Evolutionary conservation across 306 rosid species (phyloP).

Genomic region (Cicer bijugum): DNA sequence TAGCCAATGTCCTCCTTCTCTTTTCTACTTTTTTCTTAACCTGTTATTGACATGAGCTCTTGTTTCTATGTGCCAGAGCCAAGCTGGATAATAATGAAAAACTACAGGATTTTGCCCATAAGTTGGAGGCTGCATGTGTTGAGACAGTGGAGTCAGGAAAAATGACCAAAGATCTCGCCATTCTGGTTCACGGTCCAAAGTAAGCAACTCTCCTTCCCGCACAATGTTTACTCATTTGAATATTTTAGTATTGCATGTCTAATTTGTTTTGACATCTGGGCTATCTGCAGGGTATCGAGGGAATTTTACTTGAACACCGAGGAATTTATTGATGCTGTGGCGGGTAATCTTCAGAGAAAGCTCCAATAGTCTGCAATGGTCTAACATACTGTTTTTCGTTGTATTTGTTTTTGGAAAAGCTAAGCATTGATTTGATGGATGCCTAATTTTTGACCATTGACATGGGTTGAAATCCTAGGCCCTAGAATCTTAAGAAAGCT

Average conservation of each 20-base stretch:
- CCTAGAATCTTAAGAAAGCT: not conserved
- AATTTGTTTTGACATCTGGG: constrained; percentile 31
- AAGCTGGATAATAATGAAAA: constrained; percentile 76
- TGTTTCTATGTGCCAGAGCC: constrained; percentile 63
- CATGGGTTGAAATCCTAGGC: constrained; percentile 6
- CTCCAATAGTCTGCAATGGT: constrained; percentile 58
- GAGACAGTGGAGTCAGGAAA: constrained; percentile 88
- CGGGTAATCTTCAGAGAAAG: constrained; percentile 64
- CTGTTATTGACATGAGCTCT: not conserved
- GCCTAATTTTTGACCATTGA: constrained; percentile 4
- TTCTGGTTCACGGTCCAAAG: constrained; percentile 88
- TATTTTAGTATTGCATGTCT: constrained; percentile 20
- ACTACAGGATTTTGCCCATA: constrained; percentile 71
- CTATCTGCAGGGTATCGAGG: constrained; percentile 73
- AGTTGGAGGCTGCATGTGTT: constrained; percentile 89
- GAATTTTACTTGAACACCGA: constrained; percentile 80
- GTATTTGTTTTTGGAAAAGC: not conserved
- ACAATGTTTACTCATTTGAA: constrained; percentile 7
- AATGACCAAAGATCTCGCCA: constrained; percentile 98
- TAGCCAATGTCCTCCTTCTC: not conserved
- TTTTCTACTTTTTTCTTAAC: constrained; percentile 1
- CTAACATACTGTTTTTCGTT: not conserved
- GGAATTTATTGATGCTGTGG: constrained; percentile 85
- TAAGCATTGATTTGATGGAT: not conserved
- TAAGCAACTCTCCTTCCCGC: constrained; percentile 50